Conservation (phyloP, 2,329 filamentous ascomycete genomes). For the Lachnellula subtilissima region DNA sequence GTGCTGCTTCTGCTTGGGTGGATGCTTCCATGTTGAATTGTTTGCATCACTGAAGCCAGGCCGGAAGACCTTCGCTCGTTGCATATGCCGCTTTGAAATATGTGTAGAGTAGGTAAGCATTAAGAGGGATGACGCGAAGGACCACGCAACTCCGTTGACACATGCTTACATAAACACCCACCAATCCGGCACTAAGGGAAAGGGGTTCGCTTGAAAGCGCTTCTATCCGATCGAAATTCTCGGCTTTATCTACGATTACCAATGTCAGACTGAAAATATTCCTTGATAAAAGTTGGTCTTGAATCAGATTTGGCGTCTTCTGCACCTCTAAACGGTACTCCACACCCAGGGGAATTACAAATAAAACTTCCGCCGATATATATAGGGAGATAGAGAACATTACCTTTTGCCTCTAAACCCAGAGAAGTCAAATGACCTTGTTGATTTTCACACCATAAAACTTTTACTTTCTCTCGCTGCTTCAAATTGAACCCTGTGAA, state of each 20-base stretch:
- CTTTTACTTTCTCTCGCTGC: too few relatives aligned
- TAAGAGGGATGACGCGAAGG: neutral
- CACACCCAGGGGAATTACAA: neutral
- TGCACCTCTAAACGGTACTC: neutral
- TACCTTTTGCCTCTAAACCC: neutral
- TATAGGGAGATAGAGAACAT: neutral
- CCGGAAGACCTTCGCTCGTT: neutral
- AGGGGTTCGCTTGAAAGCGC: too few relatives aligned
- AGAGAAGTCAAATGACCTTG: neutral
- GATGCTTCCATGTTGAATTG: neutral
- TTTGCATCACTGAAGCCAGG: neutral
- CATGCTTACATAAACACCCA: neutral
- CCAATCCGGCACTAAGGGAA: too few relatives aligned
- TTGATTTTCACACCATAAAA: too few relatives aligned
- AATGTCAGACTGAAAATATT: too few relatives aligned
- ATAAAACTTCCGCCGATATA: neutral
- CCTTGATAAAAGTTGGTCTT: too few relatives aligned
- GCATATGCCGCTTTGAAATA: neutral
- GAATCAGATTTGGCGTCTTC: neutral
- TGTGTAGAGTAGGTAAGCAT: neutral
- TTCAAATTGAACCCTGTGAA: neutral
- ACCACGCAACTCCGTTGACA: neutral
- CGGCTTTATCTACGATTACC: too few relatives aligned
- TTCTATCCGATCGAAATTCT: too few relatives aligned
- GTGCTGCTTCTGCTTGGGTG: neutral